phyloP scores from a whole-genome alignment of 2,329 filamentous ascomycete genomes.

The Monosporascus sp. region DNA sequence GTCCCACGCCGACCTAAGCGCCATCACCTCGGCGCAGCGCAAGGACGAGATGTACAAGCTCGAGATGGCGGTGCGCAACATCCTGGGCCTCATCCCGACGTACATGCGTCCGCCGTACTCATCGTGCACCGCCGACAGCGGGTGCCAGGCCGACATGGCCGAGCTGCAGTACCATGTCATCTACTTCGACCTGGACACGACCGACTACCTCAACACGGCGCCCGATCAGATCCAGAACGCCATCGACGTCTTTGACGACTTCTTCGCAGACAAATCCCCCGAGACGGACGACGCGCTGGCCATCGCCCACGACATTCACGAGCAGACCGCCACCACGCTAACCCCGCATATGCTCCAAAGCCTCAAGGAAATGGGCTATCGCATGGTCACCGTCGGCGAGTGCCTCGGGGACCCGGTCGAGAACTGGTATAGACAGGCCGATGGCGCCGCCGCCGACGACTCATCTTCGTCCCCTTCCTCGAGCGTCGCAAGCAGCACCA shows the following conservation, averaged over 20 bases:
- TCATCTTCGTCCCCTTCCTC: too few species aligned
- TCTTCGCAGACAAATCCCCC: conserved; percentile 31
- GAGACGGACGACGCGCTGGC: conserved; percentile 38
- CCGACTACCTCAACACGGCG: conserved; percentile 52
- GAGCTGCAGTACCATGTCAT: conserved; percentile 50
- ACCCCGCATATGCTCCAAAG: conserved; percentile 27
- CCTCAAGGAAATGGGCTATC: conserved; percentile 29
- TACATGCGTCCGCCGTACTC: conserved; percentile 46
- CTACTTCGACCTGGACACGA: conserved; percentile 55
- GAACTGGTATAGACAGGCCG: conserved; percentile 36
- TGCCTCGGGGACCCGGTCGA: conserved; percentile 38
- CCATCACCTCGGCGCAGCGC: conserved; percentile 36
- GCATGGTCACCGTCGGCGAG: conserved; percentile 39
- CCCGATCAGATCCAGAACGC: conserved; percentile 40
- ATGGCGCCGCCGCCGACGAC: background rate
- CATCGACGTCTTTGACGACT: conserved; percentile 43
- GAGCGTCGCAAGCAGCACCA: too few species aligned
- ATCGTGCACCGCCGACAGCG: conserved; percentile 32
- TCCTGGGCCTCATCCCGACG: conserved; percentile 50
- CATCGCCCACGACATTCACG: conserved; percentile 49
- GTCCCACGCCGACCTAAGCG: conserved; percentile 45
- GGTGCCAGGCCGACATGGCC: conserved; percentile 28
- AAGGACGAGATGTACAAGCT: conserved; percentile 47
- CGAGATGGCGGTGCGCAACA: conserved; percentile 51
- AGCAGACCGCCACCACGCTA: conserved; percentile 40